Evolutionary conservation across 768 basidiomycete species (phyloP).

Genomic region (Collybiopsis luxurians): DNA sequence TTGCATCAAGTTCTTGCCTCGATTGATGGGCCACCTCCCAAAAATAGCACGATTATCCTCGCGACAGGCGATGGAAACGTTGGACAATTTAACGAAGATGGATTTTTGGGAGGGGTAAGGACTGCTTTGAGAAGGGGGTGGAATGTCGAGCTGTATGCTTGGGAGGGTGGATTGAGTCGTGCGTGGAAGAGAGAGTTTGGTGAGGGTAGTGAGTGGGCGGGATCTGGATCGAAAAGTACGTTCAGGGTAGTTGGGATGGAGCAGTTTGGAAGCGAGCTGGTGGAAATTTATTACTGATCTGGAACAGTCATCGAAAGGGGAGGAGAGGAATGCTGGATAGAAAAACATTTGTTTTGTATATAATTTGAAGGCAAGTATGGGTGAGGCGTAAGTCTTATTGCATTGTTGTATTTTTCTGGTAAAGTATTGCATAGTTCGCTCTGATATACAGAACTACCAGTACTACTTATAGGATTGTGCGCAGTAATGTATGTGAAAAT

Average conservation of each 20-base stretch:
- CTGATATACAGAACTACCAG: too few species aligned
- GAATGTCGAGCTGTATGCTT: slow-evolving; percentile 93
- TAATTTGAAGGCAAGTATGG: too few species aligned
- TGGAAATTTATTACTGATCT: slow-evolving; percentile 36
- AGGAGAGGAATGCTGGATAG: too few species aligned
- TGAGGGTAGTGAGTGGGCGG: slow-evolving; percentile 32
- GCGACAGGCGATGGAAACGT: slow-evolving; percentile 94
- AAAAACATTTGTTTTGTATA: too few species aligned
- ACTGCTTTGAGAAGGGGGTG: slow-evolving; percentile 87
- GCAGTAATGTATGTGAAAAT: too few species aligned
- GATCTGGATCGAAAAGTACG: slow-evolving; percentile 41
- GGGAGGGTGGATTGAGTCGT: slow-evolving; percentile 80
- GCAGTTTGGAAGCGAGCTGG: slow-evolving; percentile 58
- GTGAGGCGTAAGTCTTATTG: too few species aligned
- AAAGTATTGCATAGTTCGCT: too few species aligned
- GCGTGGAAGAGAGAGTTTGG: slow-evolving; percentile 78
- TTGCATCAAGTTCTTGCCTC: slow-evolving; percentile 82
- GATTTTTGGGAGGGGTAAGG: slow-evolving; percentile 85
- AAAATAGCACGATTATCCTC: slow-evolving; percentile 77
- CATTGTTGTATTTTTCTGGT: too few species aligned
- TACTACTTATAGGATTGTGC: too few species aligned
- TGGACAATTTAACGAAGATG: slow-evolving; percentile 90
- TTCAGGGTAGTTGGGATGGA: slow-evolving; percentile 66
- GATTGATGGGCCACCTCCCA: slow-evolving; percentile 57
- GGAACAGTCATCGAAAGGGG: too few species aligned